Base-by-base conservation (phyloP, 352 stramenopile species). In the Pythium coloratum region DNA sequence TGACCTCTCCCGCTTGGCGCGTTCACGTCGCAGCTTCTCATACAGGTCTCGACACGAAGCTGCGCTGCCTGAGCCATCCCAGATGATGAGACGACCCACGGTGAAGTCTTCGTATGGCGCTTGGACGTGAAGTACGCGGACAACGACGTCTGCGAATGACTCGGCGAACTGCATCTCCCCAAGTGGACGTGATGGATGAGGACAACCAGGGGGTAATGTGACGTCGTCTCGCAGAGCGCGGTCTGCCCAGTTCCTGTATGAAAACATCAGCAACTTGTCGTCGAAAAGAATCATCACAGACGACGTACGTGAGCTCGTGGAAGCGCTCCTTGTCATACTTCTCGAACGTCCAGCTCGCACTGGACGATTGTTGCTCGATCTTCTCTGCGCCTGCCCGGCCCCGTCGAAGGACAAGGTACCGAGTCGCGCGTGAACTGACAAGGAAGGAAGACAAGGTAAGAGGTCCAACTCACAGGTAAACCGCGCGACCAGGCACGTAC, bases 311-410 rank as follows among this genome's bases (percentile, higher is more conserved):
- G 13, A 77, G 59, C 28, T 75, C 58, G 7, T 55, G 18, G 24
- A 75, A 65, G 20, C 85, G 83, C 14, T 78, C 50, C 46, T 80
- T 61, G 44, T 94, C 85, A 3, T 76, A 77, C 30, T 67, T 62
- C 24, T 88, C 76, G 56, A 91, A 94, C 9, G 85, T 91, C 77
- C 81, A 94, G 5, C 50, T 75, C 0, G 80, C 69, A 5, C 76
- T 89, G 51, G 66, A 76, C n/a, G 81, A 82, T 49, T 76, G 58
- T 26, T 85, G 76, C 10, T 89, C 69, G 5, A 91, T 62, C 5
- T 26, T 24, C 20, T 56, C 9, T 16, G 69, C 62, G 5, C 74
- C 70, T 9, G 66, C 51, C 1, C 46, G 9, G 5, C 57, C 38
- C 64, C 82, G 67, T 47, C 83, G 78, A 34, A 92, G 59, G 53